phyloP scores from a whole-genome alignment of 441 rosid species.

The Euphorbia schlechtendalii region DNA sequence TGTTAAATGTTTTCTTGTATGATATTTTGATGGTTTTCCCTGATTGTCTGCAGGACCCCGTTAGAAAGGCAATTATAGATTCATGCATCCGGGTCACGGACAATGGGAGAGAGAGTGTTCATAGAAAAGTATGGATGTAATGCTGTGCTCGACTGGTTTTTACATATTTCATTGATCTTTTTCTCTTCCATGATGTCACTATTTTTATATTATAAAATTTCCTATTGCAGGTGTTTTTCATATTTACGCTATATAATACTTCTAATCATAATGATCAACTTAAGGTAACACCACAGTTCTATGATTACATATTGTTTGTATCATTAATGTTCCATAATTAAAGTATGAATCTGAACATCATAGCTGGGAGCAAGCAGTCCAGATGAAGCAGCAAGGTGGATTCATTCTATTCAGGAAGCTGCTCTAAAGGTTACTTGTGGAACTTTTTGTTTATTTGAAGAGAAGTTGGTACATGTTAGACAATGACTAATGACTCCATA shows the following conservation, averaged over 20 bases:
- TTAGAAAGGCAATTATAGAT: slow-evolving; percentile 77
- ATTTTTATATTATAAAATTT: slow-evolving; percentile 13
- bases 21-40: neutral
- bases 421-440: slow-evolving; percentile 59
- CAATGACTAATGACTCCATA: slow-evolving; percentile 25
- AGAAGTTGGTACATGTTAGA: slow-evolving; percentile 9
- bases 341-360: slow-evolving; percentile 28
- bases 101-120: slow-evolving; percentile 91
- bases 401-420: slow-evolving; percentile 68
- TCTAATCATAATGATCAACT: slow-evolving; percentile 90
- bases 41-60: slow-evolving; percentile 46
- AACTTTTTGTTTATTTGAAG: slow-evolving; percentile 13
- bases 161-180: slow-evolving; percentile 8
- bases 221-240: slow-evolving; percentile 71
- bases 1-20: neutral
- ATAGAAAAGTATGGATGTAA: slow-evolving; percentile 60
- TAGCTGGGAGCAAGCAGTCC: slow-evolving; percentile 98
- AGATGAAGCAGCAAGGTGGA: slow-evolving; percentile 98
- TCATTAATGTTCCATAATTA: slow-evolving; percentile 23
- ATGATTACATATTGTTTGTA: slow-evolving; percentile 8
- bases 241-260: slow-evolving; percentile 79
- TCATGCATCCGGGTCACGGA: slow-evolving; percentile 92
- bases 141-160: slow-evolving; percentile 4
- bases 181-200: slow-evolving; percentile 7
- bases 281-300: slow-evolving; percentile 58